Conservation (phyloP, 768 basidiomycete genomes). For the Zangia roseola region DNA sequence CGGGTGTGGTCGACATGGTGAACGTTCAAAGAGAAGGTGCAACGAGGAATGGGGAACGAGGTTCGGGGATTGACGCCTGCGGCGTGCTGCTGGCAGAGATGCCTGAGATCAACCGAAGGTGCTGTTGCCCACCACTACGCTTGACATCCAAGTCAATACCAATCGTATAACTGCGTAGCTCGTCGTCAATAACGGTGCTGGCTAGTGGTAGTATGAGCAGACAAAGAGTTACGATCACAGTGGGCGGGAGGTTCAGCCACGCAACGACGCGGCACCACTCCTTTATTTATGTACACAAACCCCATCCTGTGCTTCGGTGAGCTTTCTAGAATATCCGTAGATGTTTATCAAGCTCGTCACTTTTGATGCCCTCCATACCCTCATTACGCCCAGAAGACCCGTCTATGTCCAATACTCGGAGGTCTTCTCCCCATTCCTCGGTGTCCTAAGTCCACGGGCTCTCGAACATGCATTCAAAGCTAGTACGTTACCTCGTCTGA, state of each 20-base stretch:
- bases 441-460: constrained; percentile 50
- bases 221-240: constrained; percentile 12
- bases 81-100: constrained; percentile 20
- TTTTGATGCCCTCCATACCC: constrained; percentile 80
- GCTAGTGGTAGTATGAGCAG: constrained; percentile 4
- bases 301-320: constrained; percentile 1
- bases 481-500: constrained; percentile 35
- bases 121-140: constrained; percentile 16
- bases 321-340: constrained; percentile 1
- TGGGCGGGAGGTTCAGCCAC: constrained; percentile 6
- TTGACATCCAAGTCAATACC: constrained; percentile 18
- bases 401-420: constrained; percentile 62
- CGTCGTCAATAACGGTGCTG: constrained; percentile 2
- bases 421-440: constrained; percentile 65
- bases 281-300: constrained; percentile 18
- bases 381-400: constrained; percentile 65
- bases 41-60: constrained; percentile 9
- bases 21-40: constrained; percentile 16
- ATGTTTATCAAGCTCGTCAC: constrained; percentile 58
- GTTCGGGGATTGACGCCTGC: constrained; percentile 30
- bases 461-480: constrained; percentile 60
- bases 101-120: constrained; percentile 11
- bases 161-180: constrained; percentile 14
- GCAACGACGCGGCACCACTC: constrained; percentile 3
- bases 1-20: constrained; percentile 28